These are phyloP conservation scores for Fusarium praegraminearum DNA, from an alignment of 2,329 filamentous ascomycete genomes.

Conservation along the genomic window DNA sequence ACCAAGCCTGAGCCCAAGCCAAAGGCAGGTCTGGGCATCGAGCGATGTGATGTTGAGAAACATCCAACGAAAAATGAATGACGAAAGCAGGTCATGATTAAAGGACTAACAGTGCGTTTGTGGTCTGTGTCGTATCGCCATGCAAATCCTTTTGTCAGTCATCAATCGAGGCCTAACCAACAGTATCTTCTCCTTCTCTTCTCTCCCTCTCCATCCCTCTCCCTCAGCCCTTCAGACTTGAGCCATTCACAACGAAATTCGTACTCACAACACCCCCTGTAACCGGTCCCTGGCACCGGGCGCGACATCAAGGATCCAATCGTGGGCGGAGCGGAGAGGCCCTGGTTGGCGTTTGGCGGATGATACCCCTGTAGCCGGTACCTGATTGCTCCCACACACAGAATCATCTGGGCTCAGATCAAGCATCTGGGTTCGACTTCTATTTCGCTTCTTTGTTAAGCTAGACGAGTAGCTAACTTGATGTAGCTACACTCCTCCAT, in stretches of 20 bases:
- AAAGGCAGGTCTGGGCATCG: conserved; percentile 5
- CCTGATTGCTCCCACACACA: conserved; percentile 45
- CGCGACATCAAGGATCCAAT: conserved; percentile 30
- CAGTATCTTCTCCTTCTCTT: background rate
- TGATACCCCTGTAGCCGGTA: conserved; percentile 44
- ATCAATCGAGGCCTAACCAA: background rate
- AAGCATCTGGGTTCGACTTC: conserved; percentile 29
- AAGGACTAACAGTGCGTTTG: background rate
- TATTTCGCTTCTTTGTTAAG: conserved; percentile 42
- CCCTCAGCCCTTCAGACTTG: background rate
- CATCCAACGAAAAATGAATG: background rate
- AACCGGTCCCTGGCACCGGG: conserved; percentile 42
- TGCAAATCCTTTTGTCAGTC: conserved; percentile 1
- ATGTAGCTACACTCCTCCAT: conserved; percentile 18
- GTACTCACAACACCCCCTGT: conserved; percentile 37
- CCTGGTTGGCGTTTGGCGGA: conserved; percentile 45
- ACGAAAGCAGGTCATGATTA: conserved; percentile 10
- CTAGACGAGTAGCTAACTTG: conserved; percentile 23
- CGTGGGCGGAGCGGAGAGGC: conserved; percentile 33
- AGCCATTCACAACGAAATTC: conserved; percentile 20
- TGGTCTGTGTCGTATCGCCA: background rate
- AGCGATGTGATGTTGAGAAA: conserved; percentile 10
- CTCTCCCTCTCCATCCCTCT: background rate
- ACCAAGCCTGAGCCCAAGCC: background rate
- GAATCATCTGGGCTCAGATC: conserved; percentile 20